A percentile compares a stretch with the other conserved stretches of the same genome.
Conservation (phyloP, 2,329 filamentous ascomycete genomes). For the Dactylellina leptospora region DNA sequence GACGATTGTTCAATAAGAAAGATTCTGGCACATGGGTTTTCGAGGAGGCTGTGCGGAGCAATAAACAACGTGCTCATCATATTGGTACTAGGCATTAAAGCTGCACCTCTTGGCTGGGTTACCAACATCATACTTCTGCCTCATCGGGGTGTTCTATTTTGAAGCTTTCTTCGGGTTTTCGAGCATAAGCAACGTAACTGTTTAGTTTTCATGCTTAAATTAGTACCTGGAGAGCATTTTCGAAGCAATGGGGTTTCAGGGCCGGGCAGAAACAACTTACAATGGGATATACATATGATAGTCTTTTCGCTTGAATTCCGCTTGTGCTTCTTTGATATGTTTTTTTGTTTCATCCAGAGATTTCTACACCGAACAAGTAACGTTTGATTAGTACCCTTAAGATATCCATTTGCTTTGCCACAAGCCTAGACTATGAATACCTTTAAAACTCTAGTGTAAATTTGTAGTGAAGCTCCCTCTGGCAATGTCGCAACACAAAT, state of each 20-base stretch:
- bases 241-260: neutral
- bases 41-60: too few relatives aligned
- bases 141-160: neutral
- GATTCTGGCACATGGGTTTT: too few relatives aligned
- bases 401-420: neutral
- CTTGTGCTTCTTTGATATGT: conserved; percentile 30
- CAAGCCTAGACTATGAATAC: conserved; percentile 7
- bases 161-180: conserved; percentile 23
- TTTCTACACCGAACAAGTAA: conserved; percentile 21
- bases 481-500: conserved; percentile 30
- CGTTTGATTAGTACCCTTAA: neutral
- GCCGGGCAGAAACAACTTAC: conserved; percentile 23
- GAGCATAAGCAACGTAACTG: conserved; percentile 48
- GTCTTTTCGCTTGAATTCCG: conserved; percentile 48
- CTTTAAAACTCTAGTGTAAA: conserved; percentile 47
- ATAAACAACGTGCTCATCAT: too few relatives aligned
- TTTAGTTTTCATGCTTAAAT: neutral
- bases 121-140: neutral
- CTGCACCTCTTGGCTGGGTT: too few relatives aligned
- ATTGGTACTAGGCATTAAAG: too few relatives aligned
- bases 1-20: too few relatives aligned
- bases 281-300: conserved; percentile 52
- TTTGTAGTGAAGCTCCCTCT: conserved; percentile 50
- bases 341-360: conserved; percentile 38
- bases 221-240: neutral